Evolutionary conservation across 1,139 yeast genomes (phyloP), one percentile per base, ranked within the genome.

Genomic region (Dujonia santamariae): DNA sequence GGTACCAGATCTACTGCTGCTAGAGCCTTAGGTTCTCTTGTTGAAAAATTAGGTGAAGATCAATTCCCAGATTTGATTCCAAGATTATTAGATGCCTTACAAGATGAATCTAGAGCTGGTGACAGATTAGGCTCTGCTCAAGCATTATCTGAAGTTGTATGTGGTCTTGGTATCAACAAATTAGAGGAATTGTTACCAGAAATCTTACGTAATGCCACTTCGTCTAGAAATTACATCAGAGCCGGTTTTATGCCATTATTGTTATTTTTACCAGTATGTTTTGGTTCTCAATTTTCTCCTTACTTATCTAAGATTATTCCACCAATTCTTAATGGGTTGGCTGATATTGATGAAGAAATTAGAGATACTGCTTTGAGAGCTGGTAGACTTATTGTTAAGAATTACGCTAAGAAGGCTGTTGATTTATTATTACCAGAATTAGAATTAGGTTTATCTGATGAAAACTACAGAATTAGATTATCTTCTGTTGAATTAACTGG

Each of bases 401-500:
- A 87, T 59, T 94, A 88, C 56, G 96, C 98, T 12, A 78, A 81
- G 38, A 85, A 85, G 61, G 97, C 98, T 8, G 90, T 94, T 43
- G 98, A 92, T 54, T 70, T 94, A 50, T 72, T 94, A 49, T 72
- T 94, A 39, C 99, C 99, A 22, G 98, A 92, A 60, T 74, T 94
- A 45, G 97, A 92, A 59, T 72, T 72, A 39, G 99, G 98, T 31
- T 69, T 94, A 56, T 78, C 90, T 34, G 96, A 88, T 57, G 65
- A 72, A 43, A 85, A 80, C 51, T 78, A 86, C 62, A 80, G 97
- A 56, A 92, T 94, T 53, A 80, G 99, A 60, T 71, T 90, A 42
- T 85, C 96, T 2, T 88, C 97, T 24, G 95, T 92, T 35, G 97
- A 90, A 61, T 85, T 94, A 49, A 83, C 96, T n/a, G 98, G 98